Evolutionary conservation across 345 rosid species (phyloP), one percentile per base, ranked within the genome.

Genomic region (Eucalyptus tenuipes): DNA sequence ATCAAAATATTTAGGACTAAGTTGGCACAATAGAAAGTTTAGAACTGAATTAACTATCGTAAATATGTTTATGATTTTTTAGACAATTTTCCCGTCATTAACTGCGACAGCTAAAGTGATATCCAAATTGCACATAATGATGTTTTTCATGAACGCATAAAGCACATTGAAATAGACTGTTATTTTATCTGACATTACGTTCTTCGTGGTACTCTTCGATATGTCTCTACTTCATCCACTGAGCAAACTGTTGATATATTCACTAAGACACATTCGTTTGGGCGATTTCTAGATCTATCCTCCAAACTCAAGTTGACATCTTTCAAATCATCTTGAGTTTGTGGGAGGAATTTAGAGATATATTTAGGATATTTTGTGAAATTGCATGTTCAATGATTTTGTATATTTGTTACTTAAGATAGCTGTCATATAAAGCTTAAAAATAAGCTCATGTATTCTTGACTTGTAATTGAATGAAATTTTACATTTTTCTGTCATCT

Each of bases 1-100:
- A 12, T 55, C 8, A 10, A 52, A 55, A 55, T 22, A 24, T 24
- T 55, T 55, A 9, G 10, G 27, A 22, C 29, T 55, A 22, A 55
- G 29, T 22, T 55, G 29, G 29, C 29, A 55, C 4, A 22, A 1
- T 55, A 5, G 5, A 55, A 52, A 52, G 25, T 52, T 52, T 18
- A 52, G 1, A 1, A 52, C 2, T 18, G 10, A 52, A 52, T 3
- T 20, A 52, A 50, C 2, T 50, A 4, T 50, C 4, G 3, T 17
- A 50, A 9, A 55, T 55, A 10, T 22, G 12, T 55, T 55, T 55
- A 55, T 55, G 29, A 55, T 24, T 55, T 55, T 55, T 55, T 55
- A 3, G 61, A 55, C 61, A 55, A 24, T 24, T 55, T 55, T 55
- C 29, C 29, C 1, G 0, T 55, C 61, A 55, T 55, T 24, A 10